These are phyloP conservation scores for Carex sylvatica DNA, from an alignment of 202 grass and related monocot species.

Conservation along the genomic window DNA sequence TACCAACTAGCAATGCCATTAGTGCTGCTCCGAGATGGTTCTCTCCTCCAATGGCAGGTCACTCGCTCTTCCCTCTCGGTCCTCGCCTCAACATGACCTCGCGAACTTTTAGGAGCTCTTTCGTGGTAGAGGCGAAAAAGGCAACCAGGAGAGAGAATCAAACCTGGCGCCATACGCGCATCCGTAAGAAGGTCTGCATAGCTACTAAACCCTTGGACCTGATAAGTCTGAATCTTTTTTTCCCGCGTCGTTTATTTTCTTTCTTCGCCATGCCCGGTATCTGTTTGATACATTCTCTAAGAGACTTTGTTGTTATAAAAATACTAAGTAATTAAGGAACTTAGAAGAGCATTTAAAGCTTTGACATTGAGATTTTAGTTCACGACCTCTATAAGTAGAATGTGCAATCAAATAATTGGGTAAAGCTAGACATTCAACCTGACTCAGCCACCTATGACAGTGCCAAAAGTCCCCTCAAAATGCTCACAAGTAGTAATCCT, in stretches of 20 bases:
- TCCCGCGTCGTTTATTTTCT: not conserved
- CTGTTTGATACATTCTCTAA: slow-evolving; percentile 37
- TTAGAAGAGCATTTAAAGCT: not conserved
- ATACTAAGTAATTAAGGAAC: not conserved
- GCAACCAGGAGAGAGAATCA: slow-evolving; percentile 62
- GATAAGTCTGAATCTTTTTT: not conserved
- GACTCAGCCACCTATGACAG: not conserved
- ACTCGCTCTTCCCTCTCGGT: not conserved
- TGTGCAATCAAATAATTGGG: not conserved
- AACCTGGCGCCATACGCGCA: slow-evolving; percentile 58
- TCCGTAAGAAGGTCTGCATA: slow-evolving; percentile 74
- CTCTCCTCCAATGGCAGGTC: slow-evolving; percentile 14
- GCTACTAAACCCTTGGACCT: not conserved
- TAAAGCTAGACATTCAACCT: not conserved
- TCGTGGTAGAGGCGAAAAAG: slow-evolving; percentile 55
- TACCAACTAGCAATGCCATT: slow-evolving; percentile 39
- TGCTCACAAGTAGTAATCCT: not conserved
- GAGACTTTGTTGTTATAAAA: too few relatives aligned
- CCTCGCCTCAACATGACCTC: slow-evolving; percentile 13
- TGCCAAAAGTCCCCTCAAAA: not conserved
- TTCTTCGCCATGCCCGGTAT: slow-evolving; percentile 3
- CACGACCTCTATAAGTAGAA: not conserved
- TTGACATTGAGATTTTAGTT: not conserved
- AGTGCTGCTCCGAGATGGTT: slow-evolving; percentile 26
- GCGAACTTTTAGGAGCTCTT: slow-evolving; percentile 3